Conservation (phyloP, 345 rosid species). For the Aquilaria yunnanensis region DNA sequence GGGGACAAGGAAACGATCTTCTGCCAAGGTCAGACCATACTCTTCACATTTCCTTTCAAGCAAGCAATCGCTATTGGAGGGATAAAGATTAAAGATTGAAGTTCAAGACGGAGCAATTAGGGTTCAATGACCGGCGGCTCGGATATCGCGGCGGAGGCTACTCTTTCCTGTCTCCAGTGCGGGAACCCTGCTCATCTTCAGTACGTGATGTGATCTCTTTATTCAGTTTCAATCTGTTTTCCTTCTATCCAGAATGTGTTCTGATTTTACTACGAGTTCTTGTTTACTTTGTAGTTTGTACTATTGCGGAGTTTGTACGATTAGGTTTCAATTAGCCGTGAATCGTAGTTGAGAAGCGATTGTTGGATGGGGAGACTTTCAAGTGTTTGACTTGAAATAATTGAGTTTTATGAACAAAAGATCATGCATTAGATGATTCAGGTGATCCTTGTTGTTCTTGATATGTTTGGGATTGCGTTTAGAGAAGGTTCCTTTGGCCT, state of each 20-base stretch:
- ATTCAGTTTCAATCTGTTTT: not conserved
- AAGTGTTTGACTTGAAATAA: too few species aligned
- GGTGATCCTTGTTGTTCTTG: too few species aligned
- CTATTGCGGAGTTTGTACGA: not conserved
- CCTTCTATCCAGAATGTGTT: not conserved
- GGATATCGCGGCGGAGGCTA: constrained; percentile 27
- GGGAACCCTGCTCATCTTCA: constrained; percentile 56
- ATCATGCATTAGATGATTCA: too few species aligned
- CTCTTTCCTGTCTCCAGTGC: constrained; percentile 43
- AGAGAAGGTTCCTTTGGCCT: too few species aligned
- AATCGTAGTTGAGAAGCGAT: not conserved
- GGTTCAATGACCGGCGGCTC: constrained; percentile 49
- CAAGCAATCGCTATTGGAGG: too few species aligned
- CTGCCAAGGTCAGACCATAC: not conserved
- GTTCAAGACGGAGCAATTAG: not conserved
- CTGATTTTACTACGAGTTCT: too few species aligned
- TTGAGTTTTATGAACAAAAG: too few species aligned
- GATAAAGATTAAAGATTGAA: too few species aligned
- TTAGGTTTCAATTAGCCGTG: not conserved
- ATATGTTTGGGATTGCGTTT: too few species aligned
- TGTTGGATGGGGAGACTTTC: too few species aligned
- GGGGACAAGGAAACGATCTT: too few species aligned
- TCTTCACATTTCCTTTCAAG: too few species aligned
- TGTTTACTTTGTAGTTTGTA: not conserved
- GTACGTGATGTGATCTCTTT: constrained; percentile 17